Evolutionary conservation across 1,284 basidiomycete species (phyloP).

Genomic region (Taiwanofungus camphoratus): DNA sequence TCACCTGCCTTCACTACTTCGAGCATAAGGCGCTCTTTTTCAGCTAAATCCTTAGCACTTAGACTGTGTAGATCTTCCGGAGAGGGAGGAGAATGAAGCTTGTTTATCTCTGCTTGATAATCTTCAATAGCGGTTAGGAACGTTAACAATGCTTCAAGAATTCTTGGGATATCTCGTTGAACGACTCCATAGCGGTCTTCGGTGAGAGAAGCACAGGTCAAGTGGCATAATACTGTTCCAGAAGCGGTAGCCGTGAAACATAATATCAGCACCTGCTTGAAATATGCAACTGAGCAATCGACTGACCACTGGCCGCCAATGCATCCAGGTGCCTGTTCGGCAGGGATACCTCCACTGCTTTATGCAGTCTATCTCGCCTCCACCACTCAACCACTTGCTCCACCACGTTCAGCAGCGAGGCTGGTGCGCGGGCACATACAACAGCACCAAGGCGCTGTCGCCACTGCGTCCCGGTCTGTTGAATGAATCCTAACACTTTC

Average conservation of each 20-base stretch:
- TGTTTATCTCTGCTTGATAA: slow-evolving; percentile 44
- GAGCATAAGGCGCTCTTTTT: slow-evolving; percentile 29
- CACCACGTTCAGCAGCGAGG: slow-evolving; percentile 22
- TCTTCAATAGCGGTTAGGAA: slow-evolving; percentile 64
- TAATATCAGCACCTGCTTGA: background rate
- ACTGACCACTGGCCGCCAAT: slow-evolving; percentile 51
- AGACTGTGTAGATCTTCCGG: slow-evolving; percentile 30
- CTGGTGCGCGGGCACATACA: slow-evolving; percentile 27
- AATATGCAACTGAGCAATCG: background rate
- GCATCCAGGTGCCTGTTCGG: slow-evolving; percentile 56
- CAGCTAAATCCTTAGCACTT: slow-evolving; percentile 24
- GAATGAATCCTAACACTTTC: slow-evolving; percentile 16
- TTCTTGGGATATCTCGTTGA: slow-evolving; percentile 76
- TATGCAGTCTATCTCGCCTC: slow-evolving; percentile 48
- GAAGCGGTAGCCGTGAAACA: too few relatives aligned
- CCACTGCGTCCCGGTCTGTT: slow-evolving; percentile 17
- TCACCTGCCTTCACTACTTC: slow-evolving; percentile 51
- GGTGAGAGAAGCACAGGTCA: slow-evolving; percentile 66
- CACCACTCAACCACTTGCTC: slow-evolving; percentile 41
- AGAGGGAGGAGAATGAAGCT: slow-evolving; percentile 31
- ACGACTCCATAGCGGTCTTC: slow-evolving; percentile 82
- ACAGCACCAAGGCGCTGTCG: slow-evolving; percentile 7
- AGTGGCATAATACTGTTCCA: slow-evolving; percentile 65
- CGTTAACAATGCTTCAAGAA: slow-evolving; percentile 68
- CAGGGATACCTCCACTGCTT: slow-evolving; percentile 45